These are phyloP conservation scores for Solidago caesia DNA, from an alignment of 129 eudicot species.

Conservation along the genomic window DNA sequence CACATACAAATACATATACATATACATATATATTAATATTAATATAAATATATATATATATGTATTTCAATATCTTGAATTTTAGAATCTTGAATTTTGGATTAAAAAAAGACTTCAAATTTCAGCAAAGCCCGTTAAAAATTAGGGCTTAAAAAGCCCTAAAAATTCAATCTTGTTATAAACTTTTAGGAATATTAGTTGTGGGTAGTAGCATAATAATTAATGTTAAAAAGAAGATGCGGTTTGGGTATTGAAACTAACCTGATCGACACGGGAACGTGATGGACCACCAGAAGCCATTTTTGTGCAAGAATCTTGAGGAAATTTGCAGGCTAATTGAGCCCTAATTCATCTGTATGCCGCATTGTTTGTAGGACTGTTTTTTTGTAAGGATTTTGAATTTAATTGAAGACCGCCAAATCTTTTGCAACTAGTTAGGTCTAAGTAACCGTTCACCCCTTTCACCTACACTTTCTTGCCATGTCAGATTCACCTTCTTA, in stretches of 20 bases:
- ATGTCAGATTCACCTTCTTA: too few species aligned
- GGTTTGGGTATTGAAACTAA: not conserved
- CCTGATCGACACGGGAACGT: constrained; percentile 38
- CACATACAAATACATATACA: too few species aligned
- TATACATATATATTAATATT: too few species aligned
- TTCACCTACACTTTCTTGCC: too few species aligned
- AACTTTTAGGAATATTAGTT: not conserved
- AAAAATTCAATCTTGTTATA: not conserved
- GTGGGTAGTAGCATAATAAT: constrained; percentile 4
- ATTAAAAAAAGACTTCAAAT: not conserved
- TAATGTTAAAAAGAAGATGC: not conserved
- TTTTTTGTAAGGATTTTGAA: constrained; percentile 26
- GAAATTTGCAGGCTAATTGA: constrained; percentile 15
- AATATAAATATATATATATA: not conserved
- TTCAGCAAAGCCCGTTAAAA: not conserved
- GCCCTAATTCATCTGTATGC: constrained; percentile 30
- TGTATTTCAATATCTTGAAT: too few species aligned
- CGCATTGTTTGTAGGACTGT: not conserved
- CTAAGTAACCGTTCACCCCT: too few species aligned
- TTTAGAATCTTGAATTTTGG: too few species aligned
- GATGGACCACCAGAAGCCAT: constrained; percentile 37
- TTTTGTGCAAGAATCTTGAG: not conserved
- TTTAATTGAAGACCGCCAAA: constrained; percentile 33
- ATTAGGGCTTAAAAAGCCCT: not conserved
- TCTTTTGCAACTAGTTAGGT: not conserved